These are phyloP conservation scores for Dothideomycetidae sp. DNA, from an alignment of 2,329 filamentous ascomycete species.

Conservation along the genomic window DNA sequence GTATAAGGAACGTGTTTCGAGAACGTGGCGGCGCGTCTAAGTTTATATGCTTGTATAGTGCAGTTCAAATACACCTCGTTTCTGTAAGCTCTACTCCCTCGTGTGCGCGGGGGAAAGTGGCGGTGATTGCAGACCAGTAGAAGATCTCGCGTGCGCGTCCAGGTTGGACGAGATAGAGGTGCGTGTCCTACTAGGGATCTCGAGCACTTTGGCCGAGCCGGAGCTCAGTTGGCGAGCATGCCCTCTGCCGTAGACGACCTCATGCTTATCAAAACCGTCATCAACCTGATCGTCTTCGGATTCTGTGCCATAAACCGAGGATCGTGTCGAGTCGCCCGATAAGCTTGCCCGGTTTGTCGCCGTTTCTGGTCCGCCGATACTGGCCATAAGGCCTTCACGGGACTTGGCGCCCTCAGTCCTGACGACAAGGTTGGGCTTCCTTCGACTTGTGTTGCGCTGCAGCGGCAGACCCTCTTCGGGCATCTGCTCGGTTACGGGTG, in stretches of 20 bases:
- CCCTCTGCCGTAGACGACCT: constrained; percentile 31
- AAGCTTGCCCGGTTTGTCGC: constrained; percentile 19
- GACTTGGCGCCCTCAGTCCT: constrained; percentile 44
- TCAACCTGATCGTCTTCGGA: constrained; percentile 1
- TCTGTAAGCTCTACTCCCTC: too few relatives aligned
- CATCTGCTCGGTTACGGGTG: constrained; percentile 9
- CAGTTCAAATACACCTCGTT: too few relatives aligned
- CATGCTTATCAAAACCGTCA: background rate
- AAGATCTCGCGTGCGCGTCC: constrained; percentile 2
- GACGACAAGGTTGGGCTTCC: constrained; percentile 52
- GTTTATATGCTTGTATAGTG: too few relatives aligned
- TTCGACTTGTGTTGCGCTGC: constrained; percentile 35
- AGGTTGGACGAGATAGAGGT: constrained; percentile 5
- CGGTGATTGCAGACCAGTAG: background rate
- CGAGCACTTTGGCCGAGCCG: constrained; percentile 60
- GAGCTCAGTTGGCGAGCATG: constrained; percentile 62
- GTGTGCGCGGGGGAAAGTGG: background rate
- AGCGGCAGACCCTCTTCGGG: constrained; percentile 7
- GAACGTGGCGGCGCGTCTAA: too few relatives aligned
- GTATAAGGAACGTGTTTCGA: too few relatives aligned
- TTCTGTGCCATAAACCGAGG: constrained; percentile 2
- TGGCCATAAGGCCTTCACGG: constrained; percentile 44
- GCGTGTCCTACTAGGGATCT: constrained; percentile 31
- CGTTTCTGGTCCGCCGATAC: constrained; percentile 27
- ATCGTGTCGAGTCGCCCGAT: constrained; percentile 11